These are phyloP conservation scores for Berberis vulgaris DNA, from an alignment of 164 flowering plant species.

Conservation along the genomic window DNA sequence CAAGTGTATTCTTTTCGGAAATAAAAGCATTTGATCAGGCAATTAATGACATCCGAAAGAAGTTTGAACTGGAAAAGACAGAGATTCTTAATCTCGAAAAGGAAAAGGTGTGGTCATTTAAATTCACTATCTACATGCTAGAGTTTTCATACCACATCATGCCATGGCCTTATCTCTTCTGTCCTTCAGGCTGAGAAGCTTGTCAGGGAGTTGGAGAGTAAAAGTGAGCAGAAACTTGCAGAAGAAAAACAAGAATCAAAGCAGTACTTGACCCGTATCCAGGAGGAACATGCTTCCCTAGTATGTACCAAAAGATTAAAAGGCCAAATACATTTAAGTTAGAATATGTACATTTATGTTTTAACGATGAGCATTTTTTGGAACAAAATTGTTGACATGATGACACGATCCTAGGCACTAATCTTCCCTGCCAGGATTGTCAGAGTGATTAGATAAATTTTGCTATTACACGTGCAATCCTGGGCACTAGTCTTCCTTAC, in stretches of 20 bases:
- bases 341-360: too few species aligned
- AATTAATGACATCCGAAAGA: conserved; percentile 85
- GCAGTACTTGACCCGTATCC: conserved; percentile 34
- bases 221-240: conserved; percentile 47
- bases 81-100: conserved; percentile 71
- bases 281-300: conserved; percentile 69
- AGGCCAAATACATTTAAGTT: too few species aligned
- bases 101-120: conserved; percentile 56
- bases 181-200: conserved; percentile 50
- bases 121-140: background rate
- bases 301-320: conserved; percentile 26
- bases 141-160: background rate
- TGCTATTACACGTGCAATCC: too few species aligned
- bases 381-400: too few species aligned
- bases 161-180: conserved; percentile 6
- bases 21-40: conserved; percentile 45
- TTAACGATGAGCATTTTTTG: background rate
- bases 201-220: conserved; percentile 47
- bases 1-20: conserved; percentile 8
- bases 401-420: too few species aligned
- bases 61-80: conserved; percentile 80
- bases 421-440: too few species aligned
- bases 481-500: too few species aligned
- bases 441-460: too few species aligned
- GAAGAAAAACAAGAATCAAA: conserved; percentile 61